Base-by-base conservation (phyloP, 768 basidiomycete species). In the Cytidiella melzeri region DNA sequence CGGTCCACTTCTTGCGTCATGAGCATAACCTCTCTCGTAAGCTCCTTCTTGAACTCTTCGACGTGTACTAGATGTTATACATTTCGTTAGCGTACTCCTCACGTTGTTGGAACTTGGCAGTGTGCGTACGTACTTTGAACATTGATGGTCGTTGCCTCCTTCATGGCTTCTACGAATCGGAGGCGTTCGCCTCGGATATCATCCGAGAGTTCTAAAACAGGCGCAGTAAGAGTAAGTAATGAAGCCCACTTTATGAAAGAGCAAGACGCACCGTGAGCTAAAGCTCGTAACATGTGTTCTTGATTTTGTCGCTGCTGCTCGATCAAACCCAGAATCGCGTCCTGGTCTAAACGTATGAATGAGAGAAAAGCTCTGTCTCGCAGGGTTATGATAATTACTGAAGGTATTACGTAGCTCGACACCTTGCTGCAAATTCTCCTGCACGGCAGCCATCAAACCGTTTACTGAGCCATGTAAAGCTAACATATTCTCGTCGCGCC, bases 151-250 rank as follows among this genome's bases (percentile, higher is more conserved):
- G 92, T 94, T 1, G 90, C 92, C 57, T 92, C 87, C 62, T 88
- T 88, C 91, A 93, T 94, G n/a, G 92, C 90, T 58, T 94, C 92
- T 4, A 93, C 87, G 57, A 94, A 93, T 5, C 87, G 74, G 47
- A 93, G 67, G 41, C 90, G 69, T 66, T 93, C 91, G 1, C 92
- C 90, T 45, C 84, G 82, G 46, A 94, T 92, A 57, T 93, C 92
- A 48, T 78, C 75, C 3, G 84, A 83, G 19, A 94, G 74, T 61
- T 90, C 91, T 89, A 57, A 15, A 23, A n/a, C 20, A 10, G 39
- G 23, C 10, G 51, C 7, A 19, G 28, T 47, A 25, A 44, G 25
- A 41, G 21, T 15, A 7, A 19, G 13, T 34, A 41, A 19, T 11
- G 23, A 15, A 45, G 18, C 21, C 5, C 21, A 42, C 15, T n/a